Base-by-base conservation (phyloP, 1,284 basidiomycete genomes). In the Schizophyllum amplum region DNA sequence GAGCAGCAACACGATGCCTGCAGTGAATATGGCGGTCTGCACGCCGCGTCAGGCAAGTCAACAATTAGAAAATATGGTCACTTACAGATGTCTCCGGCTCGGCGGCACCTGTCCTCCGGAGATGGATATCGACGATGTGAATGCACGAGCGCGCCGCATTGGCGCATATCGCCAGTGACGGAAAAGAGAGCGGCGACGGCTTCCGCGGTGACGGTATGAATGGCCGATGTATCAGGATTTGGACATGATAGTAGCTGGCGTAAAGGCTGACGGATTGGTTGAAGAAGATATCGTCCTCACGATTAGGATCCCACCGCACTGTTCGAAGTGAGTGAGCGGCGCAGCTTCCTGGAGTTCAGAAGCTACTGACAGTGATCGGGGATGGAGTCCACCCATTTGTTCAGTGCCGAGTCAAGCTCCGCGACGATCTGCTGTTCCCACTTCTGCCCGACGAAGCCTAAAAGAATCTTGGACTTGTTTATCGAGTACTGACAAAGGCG, bases 1-100 rank as follows among this genome's bases (percentile, higher is more conserved):
- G 60, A 92, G 73, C 54, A 92, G 70, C 4, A 91, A 73, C 20
- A 90, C 82, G 56, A 89, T 79, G 0, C 79, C 84, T 0, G 85
- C 76, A 0, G 83, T 84, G 67, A 87, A 88, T 1, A 81, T 74
- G 1, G 69, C 55, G 15, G 21, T 49, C 59, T 62, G n/a, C n/a
- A n/a, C n/a, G n/a, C n/a, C 2, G 54, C 15, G 1, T 23, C 2
- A 4, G 25, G 46, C 2, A 6, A 42, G 21, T 27, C 9, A 11
- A 47, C 33, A 9, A 9, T 9, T 42, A 17, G 33, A 17, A 13
- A 42, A 42, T 9, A 42, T 17, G 3, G 3, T 42, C 33, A 13
- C 13, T 42, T 17, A 42, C 33, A 3, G 33, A 13, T 17, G 17
- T 42, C 33, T 9, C 47, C 49, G 15, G 53, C 56, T 1, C 57